These are phyloP conservation scores for Cephaloascus albidus DNA, from an alignment of 805 yeast species.

Conservation along the genomic window DNA sequence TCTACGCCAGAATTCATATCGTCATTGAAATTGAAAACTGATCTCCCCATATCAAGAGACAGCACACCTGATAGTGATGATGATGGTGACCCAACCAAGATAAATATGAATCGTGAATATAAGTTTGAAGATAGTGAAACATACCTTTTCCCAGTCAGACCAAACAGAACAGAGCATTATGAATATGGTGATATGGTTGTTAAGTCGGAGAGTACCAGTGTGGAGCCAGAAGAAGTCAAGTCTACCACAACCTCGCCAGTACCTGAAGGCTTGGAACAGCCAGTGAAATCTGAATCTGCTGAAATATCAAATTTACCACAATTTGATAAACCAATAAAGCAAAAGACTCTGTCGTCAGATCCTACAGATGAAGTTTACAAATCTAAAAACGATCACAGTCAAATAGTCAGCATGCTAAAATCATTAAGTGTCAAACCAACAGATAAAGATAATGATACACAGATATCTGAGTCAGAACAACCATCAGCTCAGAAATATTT, in stretches of 20 bases:
- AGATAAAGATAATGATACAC: background rate
- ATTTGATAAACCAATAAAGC: background rate
- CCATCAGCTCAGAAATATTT: constrained; percentile 13
- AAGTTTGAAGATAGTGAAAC: constrained; percentile 42
- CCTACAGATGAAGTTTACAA: background rate
- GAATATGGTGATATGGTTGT: constrained; percentile 14
- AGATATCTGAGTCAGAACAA: background rate
- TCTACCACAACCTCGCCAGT: constrained; percentile 6
- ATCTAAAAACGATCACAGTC: background rate
- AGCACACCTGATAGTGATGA: constrained; percentile 19
- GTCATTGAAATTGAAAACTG: constrained; percentile 21
- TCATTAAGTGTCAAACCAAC: background rate
- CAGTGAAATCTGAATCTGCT: background rate
- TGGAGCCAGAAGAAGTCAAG: constrained; percentile 4
- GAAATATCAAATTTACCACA: background rate
- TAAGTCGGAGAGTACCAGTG: background rate
- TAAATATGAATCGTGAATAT: constrained; percentile 58
- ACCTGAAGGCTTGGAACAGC: constrained; percentile 13
- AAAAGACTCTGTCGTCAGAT: background rate
- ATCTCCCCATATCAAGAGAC: constrained; percentile 6
- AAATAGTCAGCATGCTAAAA: background rate
- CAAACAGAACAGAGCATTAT: constrained; percentile 40
- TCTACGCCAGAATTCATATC: constrained; percentile 33
- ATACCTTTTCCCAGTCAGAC: constrained; percentile 62
- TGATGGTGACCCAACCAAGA: constrained; percentile 33